Evolutionary conservation across 306 rosid species (phyloP), one percentile per base, ranked within the genome.

Genomic region (Lablab purpureus): DNA sequence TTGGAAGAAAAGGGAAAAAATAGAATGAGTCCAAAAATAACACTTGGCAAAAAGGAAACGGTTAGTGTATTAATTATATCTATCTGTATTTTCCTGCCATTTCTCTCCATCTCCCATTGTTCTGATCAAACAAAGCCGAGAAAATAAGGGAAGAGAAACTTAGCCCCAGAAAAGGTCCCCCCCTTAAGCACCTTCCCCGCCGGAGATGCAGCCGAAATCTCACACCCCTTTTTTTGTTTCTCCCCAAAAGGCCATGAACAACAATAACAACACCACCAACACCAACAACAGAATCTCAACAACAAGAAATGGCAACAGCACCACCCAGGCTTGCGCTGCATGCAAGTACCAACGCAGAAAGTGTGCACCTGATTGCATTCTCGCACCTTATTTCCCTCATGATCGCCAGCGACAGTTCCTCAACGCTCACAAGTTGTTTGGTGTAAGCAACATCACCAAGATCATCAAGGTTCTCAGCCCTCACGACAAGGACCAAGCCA

Each of bases 341-440:
- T 95, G 99, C 41, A 93, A 90, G n/a, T 90, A 91, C 89, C 99
- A 88, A 62, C 98, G 98, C 15, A 84, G 92, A 21, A 93, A 93
- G 80, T 95, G 99, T 67, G 93, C 97, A 0, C 87, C 99, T 0
- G 98, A 95, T 50, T 95, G 99, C 86, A 73, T 89, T 22, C 88
- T 95, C 0, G 97, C 99, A 8, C 99, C 99, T 15, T 95, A 84
- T 52, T 95, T 95, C 27, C 96, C 99, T 19, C 98, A 90, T 79
- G 89, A 91, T 67, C 87, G 87, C 11, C 96, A 86, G 9, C 80
- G 84, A 0, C 99, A 95, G 54, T 95, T 95, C 75, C 84, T 82
- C 2, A 91, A 93, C 62, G 98, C 97, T 0, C 99, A 93, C 40
- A 92, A 93, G 54, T 52, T 95, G 17, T 95, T 95, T 5, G 99